phyloP scores from a whole-genome alignment of 805 yeast genomes.

The Kockiozyma suomiensis region DNA sequence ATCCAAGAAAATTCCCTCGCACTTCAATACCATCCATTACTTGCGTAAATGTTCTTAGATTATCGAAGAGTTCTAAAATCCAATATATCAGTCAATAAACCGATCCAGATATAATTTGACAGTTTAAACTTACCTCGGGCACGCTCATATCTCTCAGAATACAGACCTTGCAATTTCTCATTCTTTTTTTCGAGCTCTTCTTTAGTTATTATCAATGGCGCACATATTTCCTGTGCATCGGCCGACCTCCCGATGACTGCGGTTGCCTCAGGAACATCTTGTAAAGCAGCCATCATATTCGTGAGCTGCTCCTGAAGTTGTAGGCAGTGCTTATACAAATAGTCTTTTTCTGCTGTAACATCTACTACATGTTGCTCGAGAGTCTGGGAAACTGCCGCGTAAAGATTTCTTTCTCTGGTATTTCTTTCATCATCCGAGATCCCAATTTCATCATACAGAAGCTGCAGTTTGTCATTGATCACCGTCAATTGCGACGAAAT shows the following conservation, averaged over 20 bases:
- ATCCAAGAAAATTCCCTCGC: slow-evolving; percentile 24
- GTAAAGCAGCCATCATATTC: slow-evolving; percentile 35
- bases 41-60: slow-evolving; percentile 27
- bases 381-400: slow-evolving; percentile 36
- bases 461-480: slow-evolving; percentile 37
- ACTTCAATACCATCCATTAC: slow-evolving; percentile 36
- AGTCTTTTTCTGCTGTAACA: slow-evolving; percentile 39
- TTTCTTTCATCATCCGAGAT: slow-evolving; percentile 36
- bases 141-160: slow-evolving; percentile 35
- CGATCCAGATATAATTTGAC: not conserved
- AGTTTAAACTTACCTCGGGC: slow-evolving; percentile 20
- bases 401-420: slow-evolving; percentile 37
- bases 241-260: slow-evolving; percentile 14
- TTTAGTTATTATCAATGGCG: slow-evolving; percentile 35
- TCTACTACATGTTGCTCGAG: slow-evolving; percentile 39
- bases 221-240: slow-evolving; percentile 28
- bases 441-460: slow-evolving; percentile 37
- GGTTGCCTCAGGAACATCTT: slow-evolving; percentile 27
- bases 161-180: slow-evolving; percentile 30
- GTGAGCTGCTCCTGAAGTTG: slow-evolving; percentile 30
- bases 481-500: slow-evolving; percentile 37
- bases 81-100: not conserved
- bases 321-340: slow-evolving; percentile 32
- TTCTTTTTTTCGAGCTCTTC: slow-evolving; percentile 27
- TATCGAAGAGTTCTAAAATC: slow-evolving; percentile 24